Evolutionary conservation across 192 early-diverging fungal genomes (phyloP).

Genomic region (Backusella tarrabulga): DNA sequence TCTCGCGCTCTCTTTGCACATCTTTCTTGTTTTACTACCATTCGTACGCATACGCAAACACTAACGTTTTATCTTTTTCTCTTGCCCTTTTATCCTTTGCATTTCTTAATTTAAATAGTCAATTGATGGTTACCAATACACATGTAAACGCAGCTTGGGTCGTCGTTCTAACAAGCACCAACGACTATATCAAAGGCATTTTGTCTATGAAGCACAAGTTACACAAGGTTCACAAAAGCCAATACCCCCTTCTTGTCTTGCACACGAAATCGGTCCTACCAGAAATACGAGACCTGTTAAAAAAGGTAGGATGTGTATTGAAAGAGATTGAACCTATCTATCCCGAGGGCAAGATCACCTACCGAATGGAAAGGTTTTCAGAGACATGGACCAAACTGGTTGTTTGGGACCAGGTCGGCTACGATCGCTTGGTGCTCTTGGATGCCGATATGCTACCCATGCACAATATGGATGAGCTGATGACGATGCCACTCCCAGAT

Average conservation of each 20-base stretch:
- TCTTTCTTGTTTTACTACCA: background rate
- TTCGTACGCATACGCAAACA: background rate
- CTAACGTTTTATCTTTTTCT: background rate
- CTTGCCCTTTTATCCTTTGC: background rate
- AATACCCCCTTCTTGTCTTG: constrained; percentile 35
- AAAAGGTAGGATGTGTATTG: constrained; percentile 7
- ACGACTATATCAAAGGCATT: constrained; percentile 25
- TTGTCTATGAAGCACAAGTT: background rate
- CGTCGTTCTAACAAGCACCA: constrained; percentile 14
- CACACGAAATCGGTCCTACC: constrained; percentile 18
- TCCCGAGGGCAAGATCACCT: constrained; percentile 16
- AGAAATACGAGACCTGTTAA: background rate
- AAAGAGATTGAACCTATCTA: constrained; percentile 20
- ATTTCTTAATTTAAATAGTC: background rate
- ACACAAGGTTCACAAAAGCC: constrained; percentile 8
- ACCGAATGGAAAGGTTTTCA: constrained; percentile 19
- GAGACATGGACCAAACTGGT: constrained; percentile 65
- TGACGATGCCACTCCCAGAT: constrained; percentile 38
- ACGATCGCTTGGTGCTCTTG: constrained; percentile 56
- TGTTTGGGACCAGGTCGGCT: constrained; percentile 58
- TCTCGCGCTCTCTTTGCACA: background rate
- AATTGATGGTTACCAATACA: background rate
- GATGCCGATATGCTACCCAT: constrained; percentile 71
- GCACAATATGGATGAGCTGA: constrained; percentile 64
- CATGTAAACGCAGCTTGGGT: constrained; percentile 19